Conservation (phyloP, 768 basidiomycete genomes). For the Lentinula lateritia region DNA sequence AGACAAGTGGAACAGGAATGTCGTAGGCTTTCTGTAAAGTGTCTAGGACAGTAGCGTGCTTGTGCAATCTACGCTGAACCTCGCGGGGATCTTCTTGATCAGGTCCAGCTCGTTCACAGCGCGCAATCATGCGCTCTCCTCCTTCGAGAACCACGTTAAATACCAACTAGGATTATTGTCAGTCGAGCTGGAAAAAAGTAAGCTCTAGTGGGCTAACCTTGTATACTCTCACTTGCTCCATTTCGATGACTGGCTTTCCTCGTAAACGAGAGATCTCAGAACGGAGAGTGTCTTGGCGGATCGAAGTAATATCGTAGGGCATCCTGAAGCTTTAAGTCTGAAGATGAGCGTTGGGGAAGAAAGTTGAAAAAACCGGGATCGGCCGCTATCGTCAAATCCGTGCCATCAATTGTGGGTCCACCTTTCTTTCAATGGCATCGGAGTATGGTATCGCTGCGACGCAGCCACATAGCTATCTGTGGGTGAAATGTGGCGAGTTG, state of each 20-base stretch:
- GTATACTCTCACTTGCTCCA: not conserved
- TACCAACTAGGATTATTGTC: not conserved
- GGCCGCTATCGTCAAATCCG: too few relatives aligned
- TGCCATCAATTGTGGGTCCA: too few relatives aligned
- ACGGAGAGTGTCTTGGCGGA: not conserved
- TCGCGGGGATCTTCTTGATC: not conserved
- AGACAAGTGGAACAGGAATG: not conserved
- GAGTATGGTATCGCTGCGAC: too few relatives aligned
- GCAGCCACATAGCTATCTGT: too few relatives aligned
- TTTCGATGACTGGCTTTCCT: not conserved
- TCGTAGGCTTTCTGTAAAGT: not conserved
- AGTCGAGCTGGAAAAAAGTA: not conserved
- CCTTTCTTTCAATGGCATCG: too few relatives aligned
- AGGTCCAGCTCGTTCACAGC: not conserved
- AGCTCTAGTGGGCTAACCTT: not conserved
- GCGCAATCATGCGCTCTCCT: not conserved
- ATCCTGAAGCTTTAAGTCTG: not conserved
- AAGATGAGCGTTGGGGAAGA: conserved; percentile 39
- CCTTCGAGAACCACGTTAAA: not conserved
- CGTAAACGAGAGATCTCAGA: not conserved
- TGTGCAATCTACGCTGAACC: not conserved
- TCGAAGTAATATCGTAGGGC: conserved; percentile 19
- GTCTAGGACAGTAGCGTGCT: not conserved
- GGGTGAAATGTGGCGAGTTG: too few relatives aligned
- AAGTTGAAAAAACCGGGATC: conserved; percentile 24